phyloP scores from a whole-genome alignment of 768 basidiomycete species.

The Psilocybe azurescens region DNA sequence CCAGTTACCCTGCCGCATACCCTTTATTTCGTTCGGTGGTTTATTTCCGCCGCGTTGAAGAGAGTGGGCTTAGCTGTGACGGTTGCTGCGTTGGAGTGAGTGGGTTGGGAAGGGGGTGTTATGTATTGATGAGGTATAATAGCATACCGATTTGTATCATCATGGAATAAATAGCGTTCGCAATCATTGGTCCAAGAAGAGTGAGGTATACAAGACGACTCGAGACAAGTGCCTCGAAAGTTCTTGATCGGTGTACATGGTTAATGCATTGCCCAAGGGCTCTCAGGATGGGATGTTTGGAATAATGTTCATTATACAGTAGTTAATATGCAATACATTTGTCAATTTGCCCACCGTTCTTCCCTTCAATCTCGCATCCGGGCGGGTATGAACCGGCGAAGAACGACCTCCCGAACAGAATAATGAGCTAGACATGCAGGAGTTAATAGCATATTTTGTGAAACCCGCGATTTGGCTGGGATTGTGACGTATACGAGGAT shows the following conservation, averaged over 20 bases:
- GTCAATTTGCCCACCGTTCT: not conserved
- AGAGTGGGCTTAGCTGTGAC: not conserved
- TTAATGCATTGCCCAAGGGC: too few relatives aligned
- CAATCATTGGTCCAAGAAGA: not conserved
- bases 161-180: constrained; percentile 12
- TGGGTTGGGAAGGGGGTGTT: not conserved
- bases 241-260: too few relatives aligned
- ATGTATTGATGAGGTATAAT: constrained; percentile 17
- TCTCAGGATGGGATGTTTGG: too few relatives aligned
- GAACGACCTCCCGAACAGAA: constrained; percentile 81
- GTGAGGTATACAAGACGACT: not conserved
- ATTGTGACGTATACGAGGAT: constrained; percentile 93
- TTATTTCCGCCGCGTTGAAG: too few relatives aligned
- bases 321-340: not conserved
- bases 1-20: too few relatives aligned
- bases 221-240: not conserved
- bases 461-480: constrained; percentile 69
- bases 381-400: constrained; percentile 89
- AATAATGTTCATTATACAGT: not conserved
- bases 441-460: constrained; percentile 56
- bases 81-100: not conserved
- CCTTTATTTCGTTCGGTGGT: too few relatives aligned
- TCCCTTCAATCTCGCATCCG: constrained; percentile 79
- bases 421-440: constrained; percentile 82
- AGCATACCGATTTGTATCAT: constrained; percentile 14